Evolutionary conservation across 1,139 yeast species (phyloP).

Genomic region (Pichia sp.): DNA sequence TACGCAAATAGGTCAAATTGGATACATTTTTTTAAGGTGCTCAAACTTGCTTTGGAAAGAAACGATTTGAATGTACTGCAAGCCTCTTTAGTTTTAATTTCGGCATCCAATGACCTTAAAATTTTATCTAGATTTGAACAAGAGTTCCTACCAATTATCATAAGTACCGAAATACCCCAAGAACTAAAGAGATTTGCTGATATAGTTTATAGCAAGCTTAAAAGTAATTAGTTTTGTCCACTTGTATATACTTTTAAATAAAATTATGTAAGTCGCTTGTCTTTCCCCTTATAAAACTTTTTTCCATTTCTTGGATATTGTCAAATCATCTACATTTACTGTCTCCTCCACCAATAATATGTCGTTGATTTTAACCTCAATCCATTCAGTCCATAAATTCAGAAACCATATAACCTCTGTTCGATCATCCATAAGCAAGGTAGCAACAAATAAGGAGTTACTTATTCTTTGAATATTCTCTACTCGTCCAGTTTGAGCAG

Average conservation of each 20-base stretch:
- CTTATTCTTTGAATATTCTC: conserved; percentile 4
- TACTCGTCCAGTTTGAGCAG: neutral
- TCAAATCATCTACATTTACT: neutral
- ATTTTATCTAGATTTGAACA: conserved; percentile 16
- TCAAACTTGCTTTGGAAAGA: conserved; percentile 24
- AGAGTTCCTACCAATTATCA: conserved; percentile 20
- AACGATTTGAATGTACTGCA: conserved; percentile 20
- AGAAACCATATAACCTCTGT: conserved; percentile 14
- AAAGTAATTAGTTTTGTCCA: conserved; percentile 1
- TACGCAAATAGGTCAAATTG: conserved; percentile 34
- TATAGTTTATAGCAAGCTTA: conserved; percentile 11
- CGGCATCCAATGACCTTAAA: conserved; percentile 14
- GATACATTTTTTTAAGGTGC: conserved; percentile 30
- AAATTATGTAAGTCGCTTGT: no score
- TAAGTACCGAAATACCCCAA: conserved; percentile 11
- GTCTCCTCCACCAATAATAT: conserved; percentile 12
- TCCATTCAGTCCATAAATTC: conserved; percentile 17
- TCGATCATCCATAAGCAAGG: neutral
- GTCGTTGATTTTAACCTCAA: conserved; percentile 17
- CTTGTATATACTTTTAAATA: neutral
- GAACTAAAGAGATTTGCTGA: conserved; percentile 11
- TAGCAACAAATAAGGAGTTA: conserved; percentile 8
- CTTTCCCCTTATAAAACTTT: neutral
- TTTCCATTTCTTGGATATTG: neutral
- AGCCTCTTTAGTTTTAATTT: conserved; percentile 28